Conservation (phyloP, 768 basidiomycete genomes). For the Chalciporus chontae region DNA sequence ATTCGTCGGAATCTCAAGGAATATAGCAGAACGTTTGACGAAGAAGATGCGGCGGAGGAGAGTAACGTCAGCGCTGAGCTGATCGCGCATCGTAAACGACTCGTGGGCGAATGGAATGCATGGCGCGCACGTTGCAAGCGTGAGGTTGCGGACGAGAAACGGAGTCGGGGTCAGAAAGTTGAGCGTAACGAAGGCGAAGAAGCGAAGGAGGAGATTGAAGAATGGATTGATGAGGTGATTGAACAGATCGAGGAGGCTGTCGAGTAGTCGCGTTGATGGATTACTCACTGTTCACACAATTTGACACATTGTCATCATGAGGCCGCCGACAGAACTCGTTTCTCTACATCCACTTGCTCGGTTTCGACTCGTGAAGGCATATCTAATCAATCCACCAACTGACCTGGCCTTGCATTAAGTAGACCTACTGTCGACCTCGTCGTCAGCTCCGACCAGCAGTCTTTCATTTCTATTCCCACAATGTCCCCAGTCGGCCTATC, state of each 20-base stretch:
- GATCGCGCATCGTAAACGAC: slow-evolving; percentile 80
- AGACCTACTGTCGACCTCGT: background rate
- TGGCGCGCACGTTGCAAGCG: slow-evolving; percentile 78
- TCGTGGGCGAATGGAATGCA: slow-evolving; percentile 99
- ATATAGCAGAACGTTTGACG: slow-evolving; percentile 88
- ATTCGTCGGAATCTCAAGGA: slow-evolving; percentile 89
- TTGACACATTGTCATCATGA: too few species aligned
- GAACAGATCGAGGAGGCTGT: slow-evolving; percentile 83
- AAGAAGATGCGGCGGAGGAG: slow-evolving; percentile 95
- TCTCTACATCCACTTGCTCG: too few species aligned
- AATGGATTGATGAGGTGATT: slow-evolving; percentile 90
- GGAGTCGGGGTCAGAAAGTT: slow-evolving; percentile 34
- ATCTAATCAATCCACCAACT: slow-evolving; percentile 21
- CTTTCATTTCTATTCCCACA: slow-evolving; percentile 10
- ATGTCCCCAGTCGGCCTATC: slow-evolving; percentile 31
- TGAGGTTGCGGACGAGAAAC: slow-evolving; percentile 57
- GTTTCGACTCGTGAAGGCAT: background rate
- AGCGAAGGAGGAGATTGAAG: slow-evolving; percentile 86
- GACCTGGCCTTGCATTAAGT: too few species aligned
- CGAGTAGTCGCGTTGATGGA: slow-evolving; percentile 39
- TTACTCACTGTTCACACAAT: too few species aligned
- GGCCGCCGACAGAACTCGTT: too few species aligned
- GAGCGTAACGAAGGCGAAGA: slow-evolving; percentile 42
- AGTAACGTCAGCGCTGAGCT: slow-evolving; percentile 93
- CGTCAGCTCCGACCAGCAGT: slow-evolving; percentile 14